Evolutionary conservation across 176 grass and related monocot genomes (phyloP).

Genomic region (Ensete ventricosum): DNA sequence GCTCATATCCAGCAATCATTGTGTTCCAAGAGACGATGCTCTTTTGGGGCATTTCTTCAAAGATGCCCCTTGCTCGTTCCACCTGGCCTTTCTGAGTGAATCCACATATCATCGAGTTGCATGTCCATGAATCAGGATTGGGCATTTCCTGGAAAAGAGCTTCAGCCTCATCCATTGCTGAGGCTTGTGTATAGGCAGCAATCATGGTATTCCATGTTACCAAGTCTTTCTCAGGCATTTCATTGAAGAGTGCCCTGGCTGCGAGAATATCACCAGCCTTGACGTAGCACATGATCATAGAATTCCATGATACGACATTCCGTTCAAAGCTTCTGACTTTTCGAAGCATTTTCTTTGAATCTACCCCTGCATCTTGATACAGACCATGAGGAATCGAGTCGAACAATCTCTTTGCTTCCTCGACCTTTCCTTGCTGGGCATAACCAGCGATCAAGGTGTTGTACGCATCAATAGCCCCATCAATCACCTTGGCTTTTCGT

Average conservation of each 20-base stretch:
- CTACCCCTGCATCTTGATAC: neutral
- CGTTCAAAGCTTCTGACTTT: slow-evolving; percentile 28
- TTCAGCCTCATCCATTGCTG: slow-evolving; percentile 42
- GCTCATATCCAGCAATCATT: slow-evolving; percentile 67
- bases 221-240: slow-evolving; percentile 47
- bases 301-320: slow-evolving; percentile 65
- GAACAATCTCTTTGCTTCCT: slow-evolving; percentile 44
- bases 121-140: slow-evolving; percentile 43
- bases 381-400: slow-evolving; percentile 42
- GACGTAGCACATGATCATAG: slow-evolving; percentile 63
- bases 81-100: slow-evolving; percentile 43
- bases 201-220: slow-evolving; percentile 72
- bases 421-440: slow-evolving; percentile 37
- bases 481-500: slow-evolving; percentile 14
- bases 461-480: slow-evolving; percentile 44
- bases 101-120: slow-evolving; percentile 65
- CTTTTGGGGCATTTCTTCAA: slow-evolving; percentile 44
- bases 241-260: slow-evolving; percentile 50
- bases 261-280: slow-evolving; percentile 34
- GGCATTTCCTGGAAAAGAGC: slow-evolving; percentile 42
- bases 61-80: slow-evolving; percentile 33
- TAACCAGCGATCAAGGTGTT: slow-evolving; percentile 62
- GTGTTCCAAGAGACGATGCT: slow-evolving; percentile 56
- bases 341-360: neutral
- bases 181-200: slow-evolving; percentile 31